A percentile compares a stretch with the other conserved stretches of the same genome.
Conservation (phyloP, 768 basidiomycete genomes). For the Termitomyces sp. region DNA sequence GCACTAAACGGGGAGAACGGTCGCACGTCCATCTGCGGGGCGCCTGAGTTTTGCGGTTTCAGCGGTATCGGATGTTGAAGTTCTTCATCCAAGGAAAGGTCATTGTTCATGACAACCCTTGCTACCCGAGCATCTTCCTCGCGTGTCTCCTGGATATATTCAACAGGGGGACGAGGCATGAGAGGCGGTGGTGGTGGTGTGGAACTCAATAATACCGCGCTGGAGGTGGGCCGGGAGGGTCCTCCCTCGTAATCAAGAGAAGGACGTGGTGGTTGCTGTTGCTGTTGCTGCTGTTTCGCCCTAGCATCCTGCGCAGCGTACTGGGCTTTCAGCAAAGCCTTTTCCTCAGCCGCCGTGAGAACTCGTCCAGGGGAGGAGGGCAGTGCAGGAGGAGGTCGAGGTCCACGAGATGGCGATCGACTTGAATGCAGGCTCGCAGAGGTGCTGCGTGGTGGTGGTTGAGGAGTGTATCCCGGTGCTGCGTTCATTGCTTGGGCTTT, state of each 20-base stretch:
- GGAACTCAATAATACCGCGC: constrained; percentile 6
- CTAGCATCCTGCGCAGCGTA: constrained; percentile 52
- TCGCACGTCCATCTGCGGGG: constrained; percentile 28
- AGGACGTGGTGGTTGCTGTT: constrained; percentile 12
- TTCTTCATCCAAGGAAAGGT: constrained; percentile 14
- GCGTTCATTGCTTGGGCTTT: constrained; percentile 15
- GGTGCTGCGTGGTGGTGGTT: constrained; percentile 20
- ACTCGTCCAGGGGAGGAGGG: constrained; percentile 24
- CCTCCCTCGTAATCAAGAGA: constrained; percentile 21
- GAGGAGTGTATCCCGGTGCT: constrained; percentile 15
- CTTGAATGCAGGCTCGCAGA: constrained; percentile 13
- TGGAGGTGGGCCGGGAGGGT: constrained; percentile 14
- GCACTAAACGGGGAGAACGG: constrained; percentile 46
- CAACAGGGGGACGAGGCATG: constrained; percentile 69
- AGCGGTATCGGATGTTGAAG: constrained; percentile 14
- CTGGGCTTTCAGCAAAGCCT: constrained; percentile 60
- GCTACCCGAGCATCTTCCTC: constrained; percentile 64
- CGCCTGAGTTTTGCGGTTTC: constrained; percentile 2
- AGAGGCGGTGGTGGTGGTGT: constrained; percentile 60
- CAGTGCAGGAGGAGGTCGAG: constrained; percentile 30
- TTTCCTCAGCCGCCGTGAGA: constrained; percentile 76
- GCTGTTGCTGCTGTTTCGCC: constrained; percentile 13
- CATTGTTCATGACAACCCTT: constrained; percentile 30
- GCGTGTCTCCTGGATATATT: constrained; percentile 80
- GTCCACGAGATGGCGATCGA: constrained; percentile 15